Evolutionary conservation across 306 rosid genomes (phyloP).

Genomic region (Prunus mume): DNA sequence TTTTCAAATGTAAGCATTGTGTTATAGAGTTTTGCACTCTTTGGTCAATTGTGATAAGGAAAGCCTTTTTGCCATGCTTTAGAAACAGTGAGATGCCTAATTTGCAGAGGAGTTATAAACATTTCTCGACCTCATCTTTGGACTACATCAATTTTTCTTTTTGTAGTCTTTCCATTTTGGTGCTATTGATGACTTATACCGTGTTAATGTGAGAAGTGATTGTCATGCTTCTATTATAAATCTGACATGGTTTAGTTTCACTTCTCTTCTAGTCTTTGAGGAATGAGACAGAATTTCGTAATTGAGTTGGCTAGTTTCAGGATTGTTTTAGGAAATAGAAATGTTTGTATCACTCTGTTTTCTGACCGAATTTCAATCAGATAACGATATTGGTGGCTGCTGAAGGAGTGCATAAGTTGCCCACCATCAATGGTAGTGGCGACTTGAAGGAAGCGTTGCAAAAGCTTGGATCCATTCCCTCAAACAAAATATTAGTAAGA

Average conservation of each 20-base stretch:
- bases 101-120: neutral
- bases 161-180: neutral
- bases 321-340: neutral
- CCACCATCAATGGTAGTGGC: conserved; percentile 79
- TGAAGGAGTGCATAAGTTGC: conserved; percentile 86
- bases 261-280: neutral
- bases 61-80: no score
- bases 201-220: neutral
- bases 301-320: neutral
- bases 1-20: neutral
- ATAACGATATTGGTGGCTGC: conserved; percentile 92
- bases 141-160: neutral
- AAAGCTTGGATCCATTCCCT: conserved; percentile 88
- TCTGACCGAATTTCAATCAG: conserved; percentile 36
- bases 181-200: neutral
- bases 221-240: neutral
- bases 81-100: no score
- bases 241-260: neutral
- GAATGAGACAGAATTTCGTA: neutral
- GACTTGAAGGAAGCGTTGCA: conserved; percentile 93
- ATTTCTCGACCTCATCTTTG: neutral
- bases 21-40: neutral
- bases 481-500: conserved; percentile 74
- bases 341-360: neutral
- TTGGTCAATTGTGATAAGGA: no score